phyloP scores from a whole-genome alignment of 768 basidiomycete species.

The Lyophyllum decastes region DNA sequence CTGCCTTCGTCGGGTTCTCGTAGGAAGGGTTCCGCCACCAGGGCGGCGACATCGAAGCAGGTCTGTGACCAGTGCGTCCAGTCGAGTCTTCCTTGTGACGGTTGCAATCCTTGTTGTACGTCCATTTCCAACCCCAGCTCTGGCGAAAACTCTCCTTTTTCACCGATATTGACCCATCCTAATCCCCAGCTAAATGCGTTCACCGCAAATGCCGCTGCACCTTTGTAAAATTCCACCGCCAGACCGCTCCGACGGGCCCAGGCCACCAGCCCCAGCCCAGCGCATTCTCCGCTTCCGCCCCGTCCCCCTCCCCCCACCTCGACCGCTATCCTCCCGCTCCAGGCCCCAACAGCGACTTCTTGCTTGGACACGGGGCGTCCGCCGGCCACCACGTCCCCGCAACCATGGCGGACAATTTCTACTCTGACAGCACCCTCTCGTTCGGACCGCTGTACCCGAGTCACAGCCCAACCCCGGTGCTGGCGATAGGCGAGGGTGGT shows the following conservation, averaged over 20 bases:
- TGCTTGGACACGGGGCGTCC: slow-evolving; percentile 24
- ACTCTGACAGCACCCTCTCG: slow-evolving; percentile 19
- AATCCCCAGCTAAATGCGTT: slow-evolving; percentile 66
- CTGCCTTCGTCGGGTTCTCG: slow-evolving; percentile 42
- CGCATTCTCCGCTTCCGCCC: slow-evolving; percentile 32
- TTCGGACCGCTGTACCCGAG: slow-evolving; percentile 26
- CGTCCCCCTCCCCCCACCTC: background rate
- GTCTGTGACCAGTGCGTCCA: slow-evolving; percentile 86
- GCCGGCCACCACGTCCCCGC: background rate
- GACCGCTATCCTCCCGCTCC: background rate
- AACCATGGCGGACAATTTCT: slow-evolving; percentile 8
- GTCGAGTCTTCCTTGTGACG: slow-evolving; percentile 74
- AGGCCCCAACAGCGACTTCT: slow-evolving; percentile 33
- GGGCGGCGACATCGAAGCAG: slow-evolving; percentile 80
- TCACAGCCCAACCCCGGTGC: background rate
- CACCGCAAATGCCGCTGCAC: slow-evolving; percentile 75
- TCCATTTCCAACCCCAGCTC: no score
- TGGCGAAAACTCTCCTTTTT: slow-evolving; percentile 4
- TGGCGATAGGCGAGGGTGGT: slow-evolving; percentile 17
- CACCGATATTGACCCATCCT: background rate
- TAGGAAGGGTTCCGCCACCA: slow-evolving; percentile 69
- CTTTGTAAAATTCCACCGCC: slow-evolving; percentile 80
- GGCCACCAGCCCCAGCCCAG: slow-evolving; percentile 57
- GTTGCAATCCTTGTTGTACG: slow-evolving; percentile 77
- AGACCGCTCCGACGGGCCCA: slow-evolving; percentile 77